A percentile compares a stretch with the other conserved stretches of the same genome.
Conservation (phyloP, 1,284 basidiomycete species). For the Trichosporon sp. region DNA sequence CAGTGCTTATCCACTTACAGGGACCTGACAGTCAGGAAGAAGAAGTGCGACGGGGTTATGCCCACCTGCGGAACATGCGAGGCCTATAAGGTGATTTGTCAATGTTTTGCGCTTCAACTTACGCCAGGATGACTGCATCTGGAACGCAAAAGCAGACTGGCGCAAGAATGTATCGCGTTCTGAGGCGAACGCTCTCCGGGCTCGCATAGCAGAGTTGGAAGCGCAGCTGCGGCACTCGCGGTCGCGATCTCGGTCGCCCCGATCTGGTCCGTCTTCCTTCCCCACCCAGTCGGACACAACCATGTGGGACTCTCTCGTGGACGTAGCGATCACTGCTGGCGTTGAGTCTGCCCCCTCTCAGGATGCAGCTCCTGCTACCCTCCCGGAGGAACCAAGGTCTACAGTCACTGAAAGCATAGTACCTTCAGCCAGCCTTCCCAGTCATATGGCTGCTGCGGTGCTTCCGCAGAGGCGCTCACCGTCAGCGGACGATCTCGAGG, state of each 20-base stretch:
- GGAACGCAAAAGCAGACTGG: slow-evolving; percentile 24
- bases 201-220: slow-evolving; percentile 28
- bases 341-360: background rate
- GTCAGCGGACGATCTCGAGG: slow-evolving; percentile 5
- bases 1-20: background rate
- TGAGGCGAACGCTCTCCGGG: slow-evolving; percentile 27
- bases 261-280: background rate
- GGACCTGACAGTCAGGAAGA: slow-evolving; percentile 20
- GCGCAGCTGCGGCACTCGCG: background rate
- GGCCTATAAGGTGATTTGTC: slow-evolving; percentile 27
- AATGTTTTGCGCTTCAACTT: background rate
- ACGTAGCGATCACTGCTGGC: background rate
- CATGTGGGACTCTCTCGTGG: background rate
- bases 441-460: background rate
- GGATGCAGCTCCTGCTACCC: background rate
- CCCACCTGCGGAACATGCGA: slow-evolving; percentile 37
- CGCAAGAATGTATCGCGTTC: slow-evolving; percentile 27
- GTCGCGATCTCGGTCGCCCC: background rate
- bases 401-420: background rate
- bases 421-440: background rate
- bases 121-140: slow-evolving; percentile 31
- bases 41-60: slow-evolving; percentile 38
- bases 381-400: background rate
- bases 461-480: background rate
- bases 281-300: background rate